These are phyloP conservation scores for Fusarium haematococcum DNA, from an alignment of 2,329 filamentous ascomycete genomes.

Conservation along the genomic window DNA sequence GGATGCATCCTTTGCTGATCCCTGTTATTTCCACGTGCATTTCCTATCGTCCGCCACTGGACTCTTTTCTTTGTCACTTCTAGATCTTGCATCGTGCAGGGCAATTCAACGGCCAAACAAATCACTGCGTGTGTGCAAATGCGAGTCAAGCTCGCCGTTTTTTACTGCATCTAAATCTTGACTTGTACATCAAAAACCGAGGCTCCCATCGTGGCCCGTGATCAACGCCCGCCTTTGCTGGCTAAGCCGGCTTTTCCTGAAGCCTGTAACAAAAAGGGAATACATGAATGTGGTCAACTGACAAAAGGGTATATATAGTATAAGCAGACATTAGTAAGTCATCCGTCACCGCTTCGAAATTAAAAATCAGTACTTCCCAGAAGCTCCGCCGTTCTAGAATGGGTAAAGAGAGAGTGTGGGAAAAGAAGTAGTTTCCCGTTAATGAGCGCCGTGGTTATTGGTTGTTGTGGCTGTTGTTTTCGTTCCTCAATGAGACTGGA, in stretches of 20 bases:
- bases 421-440: constrained; percentile 13
- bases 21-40: constrained; percentile 42
- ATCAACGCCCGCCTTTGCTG: constrained; percentile 26
- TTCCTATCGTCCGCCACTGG: constrained; percentile 26
- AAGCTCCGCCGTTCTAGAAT: constrained; percentile 35
- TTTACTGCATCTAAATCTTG: constrained; percentile 20
- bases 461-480: constrained; percentile 42
- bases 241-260: constrained; percentile 27
- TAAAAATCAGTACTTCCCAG: constrained; percentile 40
- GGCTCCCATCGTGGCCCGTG: constrained; percentile 1
- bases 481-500: constrained; percentile 59
- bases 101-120: not conserved
- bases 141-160: not conserved
- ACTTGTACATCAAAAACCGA: constrained; percentile 15
- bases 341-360: constrained; percentile 33
- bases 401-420: constrained; percentile 16
- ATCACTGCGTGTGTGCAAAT: not conserved
- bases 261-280: constrained; percentile 21
- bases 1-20: constrained; percentile 12
- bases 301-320: constrained; percentile 37
- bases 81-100: not conserved
- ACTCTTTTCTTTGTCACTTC: not conserved
- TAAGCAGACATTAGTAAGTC: constrained; percentile 38
- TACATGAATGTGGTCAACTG: constrained; percentile 29
- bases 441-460: constrained; percentile 25